phyloP scores from a whole-genome alignment of 2,329 filamentous ascomycete genomes.

The Claviceps sp. region DNA sequence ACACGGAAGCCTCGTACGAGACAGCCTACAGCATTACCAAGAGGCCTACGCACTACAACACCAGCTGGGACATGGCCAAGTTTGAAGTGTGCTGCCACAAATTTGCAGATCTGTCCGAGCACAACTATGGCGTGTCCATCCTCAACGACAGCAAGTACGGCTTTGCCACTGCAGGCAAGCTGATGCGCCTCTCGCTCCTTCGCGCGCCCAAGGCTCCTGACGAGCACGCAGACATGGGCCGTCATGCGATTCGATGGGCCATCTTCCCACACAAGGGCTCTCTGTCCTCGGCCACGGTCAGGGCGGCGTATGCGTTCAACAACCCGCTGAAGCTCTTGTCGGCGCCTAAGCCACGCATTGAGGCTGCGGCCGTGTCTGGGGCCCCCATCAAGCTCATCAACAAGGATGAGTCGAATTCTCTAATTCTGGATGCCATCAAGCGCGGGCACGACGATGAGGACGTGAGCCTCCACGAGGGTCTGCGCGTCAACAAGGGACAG shows the following conservation, averaged over 20 bases:
- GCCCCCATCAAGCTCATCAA: conserved; percentile 57
- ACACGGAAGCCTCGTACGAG: conserved; percentile 89
- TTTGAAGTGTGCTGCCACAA: conserved; percentile 96
- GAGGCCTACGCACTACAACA: conserved; percentile 95
- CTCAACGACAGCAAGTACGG: conserved; percentile 95
- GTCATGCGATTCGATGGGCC: conserved; percentile 76
- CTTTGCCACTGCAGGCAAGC: conserved; percentile 76
- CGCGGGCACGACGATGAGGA: conserved; percentile 81
- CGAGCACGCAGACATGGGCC: conserved; percentile 86
- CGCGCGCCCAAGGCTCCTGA: conserved; percentile 87
- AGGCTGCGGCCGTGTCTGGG: conserved; percentile 13
- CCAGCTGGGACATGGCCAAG: conserved; percentile 92
- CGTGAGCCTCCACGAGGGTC: conserved; percentile 44
- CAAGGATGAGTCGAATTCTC: conserved; percentile 35
- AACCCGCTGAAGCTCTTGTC: conserved; percentile 46
- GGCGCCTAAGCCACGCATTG: conserved; percentile 14
- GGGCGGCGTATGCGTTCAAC: conserved; percentile 83
- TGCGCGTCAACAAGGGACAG: conserved; percentile 54
- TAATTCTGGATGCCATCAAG: conserved; percentile 84
- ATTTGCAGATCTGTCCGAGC: conserved; percentile 80
- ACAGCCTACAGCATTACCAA: conserved; percentile 83
- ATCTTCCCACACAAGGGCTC: conserved; percentile 72
- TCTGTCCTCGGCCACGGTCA: conserved; percentile 60
- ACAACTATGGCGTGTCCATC: conserved; percentile 80
- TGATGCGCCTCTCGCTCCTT: conserved; percentile 80